Evolutionary conservation across 2,329 filamentous ascomycete genomes (phyloP), one percentile per base, ranked within the genome.

Genomic region (Thelonectria discophora): DNA sequence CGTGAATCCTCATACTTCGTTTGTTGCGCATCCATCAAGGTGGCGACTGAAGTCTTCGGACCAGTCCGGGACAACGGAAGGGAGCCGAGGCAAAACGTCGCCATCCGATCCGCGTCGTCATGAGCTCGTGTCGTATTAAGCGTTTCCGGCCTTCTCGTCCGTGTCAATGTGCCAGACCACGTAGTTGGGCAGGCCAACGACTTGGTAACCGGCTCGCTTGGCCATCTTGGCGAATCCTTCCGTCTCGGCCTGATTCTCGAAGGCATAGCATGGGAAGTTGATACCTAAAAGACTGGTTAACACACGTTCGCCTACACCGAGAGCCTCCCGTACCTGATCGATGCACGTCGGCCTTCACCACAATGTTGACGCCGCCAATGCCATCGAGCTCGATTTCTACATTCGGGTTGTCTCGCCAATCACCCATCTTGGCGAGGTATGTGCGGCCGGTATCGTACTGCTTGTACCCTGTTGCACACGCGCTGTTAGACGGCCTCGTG

Each of bases 171-270:
- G 95, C 95, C 95, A 99, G 61, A 99, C 94, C 52, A 99, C 90
- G 76, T 99, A 99, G 77, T 99, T 99, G 43, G 94, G 95, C 58
- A 99, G 82, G 47, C 95, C 95, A 69, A 93, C 87, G 24, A 99
- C 95, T 73, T 92, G 86, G 76, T 97, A 98, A 46, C 95, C 95
- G 17, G 95, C 95, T 65, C 93, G 86, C 81, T 96, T 97, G 62
- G 95, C 95, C 95, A 99, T 99, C 78, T 96, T 97, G 39, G 95
- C 95, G 74, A 99, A 99, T 7, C 95, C 95, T 80, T 99, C 95
- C 5, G 95, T 99, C 79, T 99, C 95, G 66, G 95, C 95, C 81
- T 99, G 95, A 78, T 99, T 98, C 77, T 99, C 95, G 76, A 99
- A 99, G 3, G 95, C 86, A 74, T 99, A 99, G 75, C 88, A 89